Evolutionary conservation across 2,329 filamentous ascomycete species (phyloP).

Genomic region (Leptographium radiaticola): DNA sequence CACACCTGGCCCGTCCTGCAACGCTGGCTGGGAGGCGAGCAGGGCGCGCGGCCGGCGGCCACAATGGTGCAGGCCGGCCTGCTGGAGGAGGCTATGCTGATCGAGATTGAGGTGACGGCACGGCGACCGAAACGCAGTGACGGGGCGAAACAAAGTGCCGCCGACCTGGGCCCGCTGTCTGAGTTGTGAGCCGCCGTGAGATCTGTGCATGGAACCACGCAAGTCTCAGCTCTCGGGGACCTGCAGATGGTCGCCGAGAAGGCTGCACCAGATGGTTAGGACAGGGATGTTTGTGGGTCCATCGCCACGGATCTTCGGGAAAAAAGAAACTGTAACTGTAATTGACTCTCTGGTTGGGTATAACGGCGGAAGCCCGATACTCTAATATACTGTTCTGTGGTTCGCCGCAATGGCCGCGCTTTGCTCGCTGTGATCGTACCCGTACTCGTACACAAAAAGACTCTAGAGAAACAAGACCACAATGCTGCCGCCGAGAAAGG

Average conservation of each 20-base stretch:
- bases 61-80: slow-evolving; percentile 38
- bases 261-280: no score
- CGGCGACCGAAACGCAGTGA: slow-evolving; percentile 5
- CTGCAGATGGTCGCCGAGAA: background rate
- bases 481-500: slow-evolving; percentile 37
- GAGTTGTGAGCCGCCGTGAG: background rate
- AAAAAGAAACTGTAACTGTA: no score
- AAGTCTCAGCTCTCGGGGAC: background rate
- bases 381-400: background rate
- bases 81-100: slow-evolving; percentile 35
- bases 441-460: background rate
- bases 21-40: slow-evolving; percentile 33
- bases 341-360: no score
- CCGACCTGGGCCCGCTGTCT: background rate
- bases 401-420: background rate
- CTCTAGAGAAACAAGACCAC: slow-evolving; percentile 1
- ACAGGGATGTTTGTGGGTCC: no score
- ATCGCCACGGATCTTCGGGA: no score
- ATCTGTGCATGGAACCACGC: background rate
- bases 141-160: background rate
- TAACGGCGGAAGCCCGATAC: background rate
- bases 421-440: background rate
- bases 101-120: slow-evolving; percentile 23
- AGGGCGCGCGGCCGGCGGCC: slow-evolving; percentile 34
- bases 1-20: slow-evolving; percentile 35